Evolutionary conservation across 2,329 filamentous ascomycete species (phyloP), one percentile per base, ranked within the genome.

Genomic region (Stachybotrys chartarum): DNA sequence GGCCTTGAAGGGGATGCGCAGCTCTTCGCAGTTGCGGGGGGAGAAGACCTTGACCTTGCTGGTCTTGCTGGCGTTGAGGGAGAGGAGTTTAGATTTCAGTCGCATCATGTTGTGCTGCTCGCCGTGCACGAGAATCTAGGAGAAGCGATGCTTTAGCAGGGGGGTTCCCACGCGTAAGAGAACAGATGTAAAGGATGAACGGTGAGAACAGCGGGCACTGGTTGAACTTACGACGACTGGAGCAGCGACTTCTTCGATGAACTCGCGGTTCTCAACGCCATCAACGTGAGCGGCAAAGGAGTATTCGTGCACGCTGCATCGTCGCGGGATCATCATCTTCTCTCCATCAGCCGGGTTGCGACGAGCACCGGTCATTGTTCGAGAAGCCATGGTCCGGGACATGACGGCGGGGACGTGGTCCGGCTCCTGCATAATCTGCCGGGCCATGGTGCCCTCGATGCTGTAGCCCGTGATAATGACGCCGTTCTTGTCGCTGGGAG

Each of bases 51-150:
- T 97, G 61, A 91, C 87, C 62, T 95, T 94, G 47, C 84, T 77
- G 1, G 84, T 78, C 67, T 93, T 93, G 60, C 86, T 85, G 31
- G 88, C 86, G 66, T 97, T 97, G 44, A 97, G 81, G n/a, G 91
- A 93, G 5, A 97, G 83, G 1, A 99, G 80, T 68, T 96, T 95
- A 3, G 92, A 97, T 70, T 96, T 96, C 31, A 99, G 78, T 54
- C 94, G 86, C 81, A 94, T 96, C 91, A 97, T 97, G 68, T 97
- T 96, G 68, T 96, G 91, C 65, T 94, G 91, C 69, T 99, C 94
- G 55, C 94, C 94, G 63, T 99, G 94, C 3, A 99, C 94, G 35
- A 99, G 83, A 57, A 99, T 97, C 89, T 93, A 57, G 42, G 24
- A 24, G 24, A 24, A 4, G 24, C 24, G 3, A 2, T 3, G 24